Evolutionary conservation across 208 protist species (phyloP), one percentile per base, ranked within the genome.

Genomic region (Leishmania martiniquensis): DNA sequence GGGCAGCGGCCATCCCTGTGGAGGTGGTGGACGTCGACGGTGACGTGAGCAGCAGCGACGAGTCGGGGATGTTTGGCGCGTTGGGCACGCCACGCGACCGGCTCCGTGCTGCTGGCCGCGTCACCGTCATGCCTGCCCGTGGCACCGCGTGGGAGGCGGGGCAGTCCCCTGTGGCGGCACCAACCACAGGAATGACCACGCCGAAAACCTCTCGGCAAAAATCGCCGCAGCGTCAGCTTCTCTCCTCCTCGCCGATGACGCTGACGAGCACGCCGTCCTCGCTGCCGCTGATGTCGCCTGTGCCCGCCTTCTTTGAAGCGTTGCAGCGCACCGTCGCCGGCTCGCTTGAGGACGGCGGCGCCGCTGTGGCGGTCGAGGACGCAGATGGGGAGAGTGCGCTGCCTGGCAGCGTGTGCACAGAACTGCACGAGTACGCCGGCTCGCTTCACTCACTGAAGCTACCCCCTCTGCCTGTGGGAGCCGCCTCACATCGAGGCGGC

Each of bases 301-400:
- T 77, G 22, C 78, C 78, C 9, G 72, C 72, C 66, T 77, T 82
- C 34, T 82, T 82, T 17, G 72, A n/a, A 59, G 67, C 52, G 52
- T 42, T 77, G 55, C 78, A 77, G 63, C 78, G 66, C 51, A 66
- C 65, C 1, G 65, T 74, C 22, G 47, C 37, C 12, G 62, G 63
- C 20, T 62, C 29, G n/a, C 45, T 55, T 42, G 45, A 25, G 67
- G n/a, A 20, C 45, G 45, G 55, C 45, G 34, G 67, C 13, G 67
- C n/a, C 47, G 44, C 63, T 32, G 29, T 17, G 15, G 34, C 39
- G 0, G 62, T 47, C 5, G 20, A n/a, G 5, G 37, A 59, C 9
- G 20, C n/a, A 2, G 34, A 45, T 4, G 13, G 34, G 32, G 17
- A 59, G 2, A 20, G 37, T 12, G 37, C 71, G 32, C 15, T 54